phyloP scores from a whole-genome alignment of 441 rosid genomes.

The Pelargonium citronellum region DNA sequence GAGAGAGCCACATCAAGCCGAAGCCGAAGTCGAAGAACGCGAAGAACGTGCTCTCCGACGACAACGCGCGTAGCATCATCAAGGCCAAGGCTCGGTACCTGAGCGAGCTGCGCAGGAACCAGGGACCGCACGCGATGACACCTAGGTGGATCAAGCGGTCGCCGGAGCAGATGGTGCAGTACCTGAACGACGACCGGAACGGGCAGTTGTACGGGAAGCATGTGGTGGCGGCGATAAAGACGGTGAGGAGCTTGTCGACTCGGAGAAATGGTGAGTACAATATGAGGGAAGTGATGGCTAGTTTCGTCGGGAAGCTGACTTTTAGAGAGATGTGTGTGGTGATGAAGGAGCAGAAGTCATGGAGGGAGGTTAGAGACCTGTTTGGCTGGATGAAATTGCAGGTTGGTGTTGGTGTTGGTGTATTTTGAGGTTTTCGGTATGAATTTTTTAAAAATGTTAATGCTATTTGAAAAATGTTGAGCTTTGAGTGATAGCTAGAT shows the following conservation, averaged over 20 bases:
- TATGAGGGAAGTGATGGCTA: conserved; percentile 63
- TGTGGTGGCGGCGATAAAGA: conserved; percentile 74
- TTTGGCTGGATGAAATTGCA: conserved; percentile 94
- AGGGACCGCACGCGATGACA: conserved; percentile 63
- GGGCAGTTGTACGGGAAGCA: conserved; percentile 79
- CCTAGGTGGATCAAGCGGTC: conserved; percentile 83
- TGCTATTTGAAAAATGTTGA: not conserved
- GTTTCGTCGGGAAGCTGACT: conserved; percentile 64
- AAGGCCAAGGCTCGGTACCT: conserved; percentile 61
- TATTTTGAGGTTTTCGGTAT: not conserved
- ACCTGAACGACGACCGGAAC: conserved; percentile 60
- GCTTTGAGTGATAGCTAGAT: not conserved
- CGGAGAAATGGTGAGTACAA: conserved; percentile 42
- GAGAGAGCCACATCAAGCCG: conserved; percentile 39
- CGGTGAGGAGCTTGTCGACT: conserved; percentile 52
- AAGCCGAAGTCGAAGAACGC: conserved; percentile 60
- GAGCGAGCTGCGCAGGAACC: conserved; percentile 64
- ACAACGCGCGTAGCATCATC: conserved; percentile 80
- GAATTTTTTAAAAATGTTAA: not conserved
- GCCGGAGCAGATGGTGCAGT: conserved; percentile 88
- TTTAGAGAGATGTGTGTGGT: conserved; percentile 91
- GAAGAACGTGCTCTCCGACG: conserved; percentile 68
- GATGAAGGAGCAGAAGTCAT: conserved; percentile 72
- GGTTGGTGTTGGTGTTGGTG: conserved; percentile 32
- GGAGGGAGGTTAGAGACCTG: conserved; percentile 76